These are phyloP conservation scores for Phytophthora fragariae DNA, from an alignment of 352 stramenopile genomes.

Conservation along the genomic window DNA sequence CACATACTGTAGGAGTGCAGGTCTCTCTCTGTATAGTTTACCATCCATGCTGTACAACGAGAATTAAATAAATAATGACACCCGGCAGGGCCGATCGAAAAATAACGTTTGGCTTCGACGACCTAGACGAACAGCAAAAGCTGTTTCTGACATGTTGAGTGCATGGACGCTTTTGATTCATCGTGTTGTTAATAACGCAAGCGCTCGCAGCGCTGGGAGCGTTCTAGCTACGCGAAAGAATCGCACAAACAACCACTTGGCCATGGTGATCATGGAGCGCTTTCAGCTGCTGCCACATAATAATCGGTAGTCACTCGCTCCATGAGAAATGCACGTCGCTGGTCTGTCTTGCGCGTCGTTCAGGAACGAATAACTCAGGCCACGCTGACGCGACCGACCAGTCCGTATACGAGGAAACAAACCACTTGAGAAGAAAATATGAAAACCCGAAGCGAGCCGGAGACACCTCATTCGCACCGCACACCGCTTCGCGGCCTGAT, in stretches of 20 bases:
- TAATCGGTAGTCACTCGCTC: slow-evolving; percentile 34
- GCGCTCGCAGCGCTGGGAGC: slow-evolving; percentile 14
- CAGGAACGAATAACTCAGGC: neutral
- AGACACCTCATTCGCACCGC: neutral
- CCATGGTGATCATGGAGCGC: slow-evolving; percentile 36
- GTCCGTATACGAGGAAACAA: slow-evolving; percentile 10
- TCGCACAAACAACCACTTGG: slow-evolving; percentile 23
- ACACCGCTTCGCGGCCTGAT: neutral
- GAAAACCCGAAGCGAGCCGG: slow-evolving; percentile 11
- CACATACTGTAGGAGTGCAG: neutral
- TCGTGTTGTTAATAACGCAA: slow-evolving; percentile 5
- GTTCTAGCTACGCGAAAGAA: slow-evolving; percentile 12
- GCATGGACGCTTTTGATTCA: slow-evolving; percentile 26
- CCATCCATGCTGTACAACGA: too few relatives aligned
- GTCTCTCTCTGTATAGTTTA: slow-evolving; percentile 25
- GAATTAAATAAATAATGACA: too few relatives aligned
- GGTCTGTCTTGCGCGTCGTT: slow-evolving; percentile 11
- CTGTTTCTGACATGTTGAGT: neutral
- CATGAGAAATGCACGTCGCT: slow-evolving; percentile 25
- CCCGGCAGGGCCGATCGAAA: neutral
- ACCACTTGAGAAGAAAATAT: slow-evolving; percentile 37
- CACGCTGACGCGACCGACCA: slow-evolving; percentile 15
- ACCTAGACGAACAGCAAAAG: slow-evolving; percentile 14
- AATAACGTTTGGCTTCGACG: neutral
- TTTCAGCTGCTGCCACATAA: slow-evolving; percentile 45